Percentiles rank a stretch among this genome's conserved stretches.
Conservation (phyloP, 2,329 filamentous ascomycete genomes). For the Leptoxyphium fumago region DNA sequence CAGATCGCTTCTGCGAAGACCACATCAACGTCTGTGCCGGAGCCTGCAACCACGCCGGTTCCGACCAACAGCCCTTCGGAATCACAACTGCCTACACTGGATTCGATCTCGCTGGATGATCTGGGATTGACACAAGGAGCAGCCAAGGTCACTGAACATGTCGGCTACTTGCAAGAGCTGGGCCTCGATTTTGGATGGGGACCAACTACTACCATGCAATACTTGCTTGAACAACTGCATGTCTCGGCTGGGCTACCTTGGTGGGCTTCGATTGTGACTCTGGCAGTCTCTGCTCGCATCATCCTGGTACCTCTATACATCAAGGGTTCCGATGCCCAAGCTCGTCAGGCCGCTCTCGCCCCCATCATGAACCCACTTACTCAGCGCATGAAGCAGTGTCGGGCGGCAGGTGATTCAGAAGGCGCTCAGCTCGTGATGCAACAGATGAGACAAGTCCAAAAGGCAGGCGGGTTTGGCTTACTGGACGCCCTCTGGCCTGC, state of each 20-base stretch:
- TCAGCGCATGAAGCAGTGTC: constrained; percentile 36
- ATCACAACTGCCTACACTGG: constrained; percentile 12
- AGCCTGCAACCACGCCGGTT: constrained; percentile 11
- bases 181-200: constrained; percentile 84
- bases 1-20: constrained; percentile 8
- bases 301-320: constrained; percentile 52
- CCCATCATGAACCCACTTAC: constrained; percentile 42
- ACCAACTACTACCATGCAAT: constrained; percentile 59
- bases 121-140: constrained; percentile 19
- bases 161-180: constrained; percentile 70
- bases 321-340: constrained; percentile 44
- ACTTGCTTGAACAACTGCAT: constrained; percentile 67
- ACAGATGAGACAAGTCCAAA: constrained; percentile 38
- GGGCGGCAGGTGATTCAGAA: constrained; percentile 30
- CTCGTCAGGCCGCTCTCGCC: constrained; percentile 47
- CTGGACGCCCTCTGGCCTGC: constrained; percentile 41
- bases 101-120: constrained; percentile 22
- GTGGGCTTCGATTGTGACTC: constrained; percentile 59
- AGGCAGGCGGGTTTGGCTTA: constrained; percentile 39
- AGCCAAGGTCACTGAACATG: constrained; percentile 45
- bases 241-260: constrained; percentile 62
- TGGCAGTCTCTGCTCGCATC: constrained; percentile 50
- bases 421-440: constrained; percentile 32
- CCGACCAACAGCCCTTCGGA: constrained; percentile 9
- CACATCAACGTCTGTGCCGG: constrained; percentile 13